Evolutionary conservation across 23 red algal genomes (phyloP), one percentile per base, ranked within the genome.

Genomic region (Gracilaria gracilis): DNA sequence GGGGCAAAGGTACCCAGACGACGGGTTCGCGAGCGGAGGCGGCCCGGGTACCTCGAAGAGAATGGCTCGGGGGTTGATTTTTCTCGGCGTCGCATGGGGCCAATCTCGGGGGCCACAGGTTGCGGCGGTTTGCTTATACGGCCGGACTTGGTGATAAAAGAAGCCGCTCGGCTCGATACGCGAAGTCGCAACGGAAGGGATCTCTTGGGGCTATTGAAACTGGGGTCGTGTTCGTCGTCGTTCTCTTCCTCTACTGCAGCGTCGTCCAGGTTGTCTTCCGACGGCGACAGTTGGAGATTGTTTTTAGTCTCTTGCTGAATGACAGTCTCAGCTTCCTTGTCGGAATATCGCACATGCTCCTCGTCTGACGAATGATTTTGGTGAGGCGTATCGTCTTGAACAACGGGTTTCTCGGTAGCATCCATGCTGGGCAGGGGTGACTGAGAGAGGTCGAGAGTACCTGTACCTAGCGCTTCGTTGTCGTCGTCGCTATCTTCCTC

Each of bases 131-230:
- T 90, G 59, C 67, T 75, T 24, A 80, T 24, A 20, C 87, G 71
- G 46, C 87, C 87, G 19, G 87, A 90, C 21, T 79, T 77, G 64
- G 87, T 90, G 44, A 90, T 25, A 33, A 82, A 40, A 33, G 54
- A 29, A 47, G 54, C 14, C 5, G 33, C 23, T 37, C 49, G 79
- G 49, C 79, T 37, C 3, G 72, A 77, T 9, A 82, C 20, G 33
- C 38, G 79, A 0, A 82, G 53, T 6, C 79, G 79, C 32, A 82
- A 23, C 40, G 53, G 79, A 38, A 82, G 40, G 72, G 72, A 51
- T 77, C 39, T 77, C 39, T 77, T 77, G 39, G 72, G 8, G 23
- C 19, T 77, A 1, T 7, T 11, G 42, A 77, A 77, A 16, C 28
- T 51, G 38, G 72, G 40, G 46, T 77, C 72, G 39, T 46, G 40